Evolutionary conservation across 148 eudicot species (phyloP).

Genomic region (Arctostaphylos glauca): DNA sequence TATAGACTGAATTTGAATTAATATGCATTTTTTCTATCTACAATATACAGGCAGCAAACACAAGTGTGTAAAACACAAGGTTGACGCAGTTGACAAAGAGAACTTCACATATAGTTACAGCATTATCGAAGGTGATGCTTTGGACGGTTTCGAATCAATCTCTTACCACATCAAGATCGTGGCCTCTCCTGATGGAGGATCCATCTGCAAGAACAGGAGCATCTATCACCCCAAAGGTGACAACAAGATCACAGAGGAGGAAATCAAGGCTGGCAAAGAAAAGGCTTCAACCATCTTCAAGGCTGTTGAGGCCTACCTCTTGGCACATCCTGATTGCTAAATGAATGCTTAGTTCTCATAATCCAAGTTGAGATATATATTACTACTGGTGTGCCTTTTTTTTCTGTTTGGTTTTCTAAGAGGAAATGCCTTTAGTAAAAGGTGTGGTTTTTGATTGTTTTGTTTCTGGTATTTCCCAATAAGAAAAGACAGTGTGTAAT

Average conservation of each 20-base stretch:
- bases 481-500: no score
- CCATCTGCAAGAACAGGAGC: no score
- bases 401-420: neutral
- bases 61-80: neutral
- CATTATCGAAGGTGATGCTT: neutral
- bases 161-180: no score
- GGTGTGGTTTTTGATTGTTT: no score
- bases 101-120: neutral
- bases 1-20: neutral
- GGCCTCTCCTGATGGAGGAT: no score
- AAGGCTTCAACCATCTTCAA: conserved; percentile 4
- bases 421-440: no score
- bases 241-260: conserved; percentile 2
- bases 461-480: no score
- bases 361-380: neutral
- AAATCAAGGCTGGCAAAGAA: neutral
- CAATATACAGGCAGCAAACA: neutral
- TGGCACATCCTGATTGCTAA: neutral
- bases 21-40: neutral
- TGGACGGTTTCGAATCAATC: neutral
- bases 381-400: neutral
- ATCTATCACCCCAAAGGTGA: no score
- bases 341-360: neutral
- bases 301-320: neutral
- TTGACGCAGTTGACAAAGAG: neutral